phyloP scores from a whole-genome alignment of 1,284 basidiomycete species.

The Microbotryum silenes-acaulis region DNA sequence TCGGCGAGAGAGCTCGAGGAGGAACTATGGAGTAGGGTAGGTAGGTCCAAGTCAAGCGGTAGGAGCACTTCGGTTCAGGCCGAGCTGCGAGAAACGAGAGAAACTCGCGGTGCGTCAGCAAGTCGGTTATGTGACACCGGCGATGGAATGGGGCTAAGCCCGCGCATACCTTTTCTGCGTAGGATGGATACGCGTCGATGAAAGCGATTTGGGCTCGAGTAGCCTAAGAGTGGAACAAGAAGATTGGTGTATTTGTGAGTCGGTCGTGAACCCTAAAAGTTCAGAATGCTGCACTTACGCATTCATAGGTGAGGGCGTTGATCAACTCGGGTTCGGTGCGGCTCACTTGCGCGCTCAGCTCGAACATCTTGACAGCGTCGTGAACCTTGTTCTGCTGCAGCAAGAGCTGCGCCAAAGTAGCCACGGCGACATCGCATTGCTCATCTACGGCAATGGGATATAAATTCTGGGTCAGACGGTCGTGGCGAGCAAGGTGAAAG shows the following conservation, averaged over 20 bases:
- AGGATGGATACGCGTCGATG: slow-evolving; percentile 41
- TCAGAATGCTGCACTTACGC: slow-evolving; percentile 39
- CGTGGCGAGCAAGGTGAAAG: neutral
- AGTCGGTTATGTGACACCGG: too few relatives aligned
- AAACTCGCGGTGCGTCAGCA: neutral
- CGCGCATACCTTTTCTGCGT: slow-evolving; percentile 9
- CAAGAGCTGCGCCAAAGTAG: slow-evolving; percentile 86
- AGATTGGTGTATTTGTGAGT: slow-evolving; percentile 6
- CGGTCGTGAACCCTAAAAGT: slow-evolving; percentile 2
- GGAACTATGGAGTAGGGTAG: neutral
- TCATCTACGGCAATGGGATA: slow-evolving; percentile 45
- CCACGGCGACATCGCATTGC: slow-evolving; percentile 93
- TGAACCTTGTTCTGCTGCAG: slow-evolving; percentile 87
- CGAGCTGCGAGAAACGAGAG: neutral
- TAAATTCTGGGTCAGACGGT: neutral
- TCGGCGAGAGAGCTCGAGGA: neutral
- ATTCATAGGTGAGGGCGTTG: slow-evolving; percentile 80
- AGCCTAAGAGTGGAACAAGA: slow-evolving; percentile 48
- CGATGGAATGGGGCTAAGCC: neutral
- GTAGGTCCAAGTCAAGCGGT: neutral
- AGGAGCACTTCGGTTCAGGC: neutral
- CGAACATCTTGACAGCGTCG: slow-evolving; percentile 80
- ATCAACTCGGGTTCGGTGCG: slow-evolving; percentile 84
- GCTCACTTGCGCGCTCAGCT: slow-evolving; percentile 73
- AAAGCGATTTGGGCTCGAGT: slow-evolving; percentile 73